phyloP scores from a whole-genome alignment of 108 stramenopile species.

The Bacterosira constricta region DNA sequence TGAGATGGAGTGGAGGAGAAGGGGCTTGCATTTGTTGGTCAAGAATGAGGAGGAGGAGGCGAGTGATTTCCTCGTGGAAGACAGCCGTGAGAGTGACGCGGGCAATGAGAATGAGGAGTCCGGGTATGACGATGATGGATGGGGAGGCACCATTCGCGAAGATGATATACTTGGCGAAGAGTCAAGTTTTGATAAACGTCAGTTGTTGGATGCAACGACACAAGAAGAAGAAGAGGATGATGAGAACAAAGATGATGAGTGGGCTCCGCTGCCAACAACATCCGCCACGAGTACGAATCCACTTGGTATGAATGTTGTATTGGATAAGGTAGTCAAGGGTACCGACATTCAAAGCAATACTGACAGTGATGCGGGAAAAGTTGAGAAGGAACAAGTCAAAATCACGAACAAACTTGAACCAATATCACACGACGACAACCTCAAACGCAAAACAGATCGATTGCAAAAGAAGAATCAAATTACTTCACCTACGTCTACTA shows the following conservation, averaged over 20 bases:
- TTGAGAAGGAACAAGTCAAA: background rate
- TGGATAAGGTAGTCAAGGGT: constrained; percentile 6
- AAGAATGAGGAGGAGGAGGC: background rate
- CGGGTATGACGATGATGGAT: constrained; percentile 31
- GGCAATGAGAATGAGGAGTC: background rate
- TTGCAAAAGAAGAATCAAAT: background rate
- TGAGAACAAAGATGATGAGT: constrained; percentile 32
- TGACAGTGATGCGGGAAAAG: constrained; percentile 1
- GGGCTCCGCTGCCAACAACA: constrained; percentile 10
- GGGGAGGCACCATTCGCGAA: constrained; percentile 25
- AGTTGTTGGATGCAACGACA: background rate
- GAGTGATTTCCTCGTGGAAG: background rate
- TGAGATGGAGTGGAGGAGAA: constrained; percentile 30
- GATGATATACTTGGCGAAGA: constrained; percentile 36
- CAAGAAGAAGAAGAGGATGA: background rate
- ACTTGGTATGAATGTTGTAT: constrained; percentile 28
- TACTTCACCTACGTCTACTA: background rate
- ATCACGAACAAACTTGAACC: constrained; percentile 19
- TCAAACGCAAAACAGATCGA: constrained; percentile 9
- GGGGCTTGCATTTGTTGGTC: no score
- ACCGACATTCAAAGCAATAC: background rate
- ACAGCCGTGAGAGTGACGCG: background rate
- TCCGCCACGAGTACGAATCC: no score
- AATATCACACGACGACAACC: constrained; percentile 34
- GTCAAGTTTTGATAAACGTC: background rate